Evolutionary conservation across 2,329 filamentous ascomycete genomes (phyloP).

Genomic region (Penicillium sp.): DNA sequence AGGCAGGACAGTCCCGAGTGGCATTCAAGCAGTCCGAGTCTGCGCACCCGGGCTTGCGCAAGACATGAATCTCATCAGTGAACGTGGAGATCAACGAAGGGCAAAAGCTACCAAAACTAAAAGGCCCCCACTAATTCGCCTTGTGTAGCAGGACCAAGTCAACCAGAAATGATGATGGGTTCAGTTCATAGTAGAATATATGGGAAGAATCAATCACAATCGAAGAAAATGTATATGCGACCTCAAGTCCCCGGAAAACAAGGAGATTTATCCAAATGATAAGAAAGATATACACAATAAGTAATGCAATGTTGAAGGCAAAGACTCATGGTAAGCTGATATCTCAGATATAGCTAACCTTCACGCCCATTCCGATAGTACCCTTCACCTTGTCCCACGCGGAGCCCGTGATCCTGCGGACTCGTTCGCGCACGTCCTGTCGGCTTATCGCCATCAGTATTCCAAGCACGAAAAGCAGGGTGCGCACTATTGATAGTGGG

Average conservation of each 20-base stretch:
- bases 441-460: slow-evolving; percentile 74
- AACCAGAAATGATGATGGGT: neutral
- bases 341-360: slow-evolving; percentile 85
- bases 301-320: slow-evolving; percentile 10
- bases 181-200: slow-evolving; percentile 17
- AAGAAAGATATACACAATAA: slow-evolving; percentile 12
- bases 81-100: no score
- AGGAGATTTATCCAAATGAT: slow-evolving; percentile 9
- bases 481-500: slow-evolving; percentile 56
- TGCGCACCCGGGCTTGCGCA: no score
- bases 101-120: neutral
- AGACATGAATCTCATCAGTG: no score
- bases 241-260: slow-evolving; percentile 1
- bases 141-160: neutral
- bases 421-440: slow-evolving; percentile 69
- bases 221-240: slow-evolving; percentile 19
- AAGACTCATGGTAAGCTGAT: slow-evolving; percentile 2
- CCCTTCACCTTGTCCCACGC: slow-evolving; percentile 78
- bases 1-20: no score
- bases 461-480: slow-evolving; percentile 75
- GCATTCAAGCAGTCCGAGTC: no score
- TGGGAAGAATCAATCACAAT: slow-evolving; percentile 14
- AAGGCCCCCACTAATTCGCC: neutral
- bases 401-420: slow-evolving; percentile 65
- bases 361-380: slow-evolving; percentile 93